Evolutionary conservation across 1,139 yeast species (phyloP), one percentile per base, ranked within the genome.

Genomic region (Taiozyma onychis): DNA sequence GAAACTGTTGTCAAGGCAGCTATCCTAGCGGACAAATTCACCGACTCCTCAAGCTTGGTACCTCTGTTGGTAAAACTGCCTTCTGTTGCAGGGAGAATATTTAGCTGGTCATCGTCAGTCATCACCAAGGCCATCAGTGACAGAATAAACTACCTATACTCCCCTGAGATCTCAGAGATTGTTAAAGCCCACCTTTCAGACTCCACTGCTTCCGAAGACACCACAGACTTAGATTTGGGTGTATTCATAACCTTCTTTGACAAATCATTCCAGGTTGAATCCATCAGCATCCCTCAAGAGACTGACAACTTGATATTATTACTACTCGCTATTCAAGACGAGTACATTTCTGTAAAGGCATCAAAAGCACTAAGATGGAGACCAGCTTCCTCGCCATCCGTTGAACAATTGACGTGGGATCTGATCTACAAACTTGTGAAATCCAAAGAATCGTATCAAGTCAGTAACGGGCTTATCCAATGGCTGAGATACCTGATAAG

Each of bases 401-500:
- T 55, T 49, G 72, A 53, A 6, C 24, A 51, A 1, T 57, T 66
- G 9, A 57, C 78, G 2, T 83, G 88, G 88, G 58, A 67, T 6
- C 57, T 74, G 3, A 68, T 83, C 8, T 73, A 70, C 51, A 51
- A 60, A 0, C 63, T 81, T 37, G 65, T 70, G 7, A 42, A 48
- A 1, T 46, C 54, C 1, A 48, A 60, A 0, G 56, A 61, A 11
- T 67, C 69, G 47, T 59, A 66, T 34, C 76, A 73, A 53, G 67
- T 61, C 32, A 66, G 76, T 13, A 75, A 75, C 58, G 80, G 78
- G 0, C 76, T 72, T 50, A 70, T 79, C 11, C 68, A 83, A 28
- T 79, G 88, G 82, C 65, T 85, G 47, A 71, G 89, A 50, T 74
- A 73, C 53, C 67, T 84, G 49, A 66, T 62, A 30, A 51, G 53